A percentile compares a stretch with the other conserved stretches of the same genome.
These are phyloP conservation scores for Chytriomyces sp. DNA, from an alignment of 192 early-diverging fungal genomes.

Conservation along the genomic window DNA sequence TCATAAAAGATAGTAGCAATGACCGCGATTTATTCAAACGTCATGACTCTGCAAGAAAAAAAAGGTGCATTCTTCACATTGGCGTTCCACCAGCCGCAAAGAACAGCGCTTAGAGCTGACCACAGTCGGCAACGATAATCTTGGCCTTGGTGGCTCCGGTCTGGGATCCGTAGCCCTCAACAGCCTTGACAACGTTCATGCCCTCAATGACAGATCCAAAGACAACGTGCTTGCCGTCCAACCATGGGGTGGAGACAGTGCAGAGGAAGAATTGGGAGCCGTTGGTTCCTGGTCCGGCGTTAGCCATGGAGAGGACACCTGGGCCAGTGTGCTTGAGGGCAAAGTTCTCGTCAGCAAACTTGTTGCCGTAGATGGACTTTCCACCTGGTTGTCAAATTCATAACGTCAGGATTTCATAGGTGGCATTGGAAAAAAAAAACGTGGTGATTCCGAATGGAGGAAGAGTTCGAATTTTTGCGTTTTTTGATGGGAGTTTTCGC, in stretches of 20 bases:
- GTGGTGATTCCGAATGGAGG: no score
- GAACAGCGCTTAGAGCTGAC: constrained; percentile 21
- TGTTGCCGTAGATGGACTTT: constrained; percentile 75
- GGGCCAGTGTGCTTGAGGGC: constrained; percentile 64
- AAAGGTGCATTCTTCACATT: no score
- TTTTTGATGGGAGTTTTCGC: background rate
- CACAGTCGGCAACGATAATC: constrained; percentile 15
- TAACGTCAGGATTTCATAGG: no score
- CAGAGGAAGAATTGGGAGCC: constrained; percentile 81
- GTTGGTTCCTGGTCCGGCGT: constrained; percentile 55
- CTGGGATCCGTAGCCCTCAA: constrained; percentile 47
- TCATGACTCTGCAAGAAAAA: no score
- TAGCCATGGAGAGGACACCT: constrained; percentile 58
- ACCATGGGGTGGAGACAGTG: constrained; percentile 82
- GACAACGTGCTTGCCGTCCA: constrained; percentile 59
- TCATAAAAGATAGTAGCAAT: no score
- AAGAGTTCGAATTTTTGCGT: no score
- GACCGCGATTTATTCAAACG: no score
- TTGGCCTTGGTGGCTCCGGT: constrained; percentile 34
- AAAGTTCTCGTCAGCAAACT: constrained; percentile 92
- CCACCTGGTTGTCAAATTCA: constrained; percentile 53
- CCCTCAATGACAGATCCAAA: constrained; percentile 58
- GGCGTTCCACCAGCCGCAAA: no score
- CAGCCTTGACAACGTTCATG: constrained; percentile 65
- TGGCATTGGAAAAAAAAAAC: no score